Conservation (phyloP, 164 flowering plant species). For the Berberis thunbergii region DNA sequence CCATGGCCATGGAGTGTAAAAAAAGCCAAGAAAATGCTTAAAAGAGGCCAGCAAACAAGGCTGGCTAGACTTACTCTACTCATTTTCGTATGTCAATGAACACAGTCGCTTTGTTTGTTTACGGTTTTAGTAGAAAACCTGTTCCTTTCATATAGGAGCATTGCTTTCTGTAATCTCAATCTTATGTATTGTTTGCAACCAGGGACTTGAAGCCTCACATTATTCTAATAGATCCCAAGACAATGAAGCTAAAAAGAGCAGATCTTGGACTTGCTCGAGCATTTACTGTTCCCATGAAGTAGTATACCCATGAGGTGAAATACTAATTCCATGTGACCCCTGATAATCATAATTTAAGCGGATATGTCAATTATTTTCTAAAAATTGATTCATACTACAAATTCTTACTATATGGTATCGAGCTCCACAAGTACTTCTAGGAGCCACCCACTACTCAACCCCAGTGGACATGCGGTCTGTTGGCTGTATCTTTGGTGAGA, state of each 20-base stretch:
- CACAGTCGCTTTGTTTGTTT: background rate
- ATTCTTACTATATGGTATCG: slow-evolving; percentile 54
- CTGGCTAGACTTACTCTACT: too few species aligned
- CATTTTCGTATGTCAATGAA: background rate
- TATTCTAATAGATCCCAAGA: slow-evolving; percentile 80
- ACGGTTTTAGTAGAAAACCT: too few species aligned
- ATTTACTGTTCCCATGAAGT: slow-evolving; percentile 72
- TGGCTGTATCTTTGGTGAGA: slow-evolving; percentile 82
- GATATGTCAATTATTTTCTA: too few species aligned
- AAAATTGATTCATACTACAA: slow-evolving; percentile 19
- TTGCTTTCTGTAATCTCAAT: background rate
- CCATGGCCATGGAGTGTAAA: slow-evolving; percentile 86
- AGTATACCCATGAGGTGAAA: slow-evolving; percentile 88
- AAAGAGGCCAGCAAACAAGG: too few species aligned
- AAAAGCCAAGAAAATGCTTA: slow-evolving; percentile 30
- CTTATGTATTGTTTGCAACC: background rate
- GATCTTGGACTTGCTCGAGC: slow-evolving; percentile 91
- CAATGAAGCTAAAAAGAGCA: slow-evolving; percentile 76
- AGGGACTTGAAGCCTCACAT: slow-evolving; percentile 98
- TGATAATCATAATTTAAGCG: background rate
- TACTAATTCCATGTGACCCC: too few species aligned
- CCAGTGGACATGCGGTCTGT: slow-evolving; percentile 95
- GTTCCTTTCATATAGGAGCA: background rate
- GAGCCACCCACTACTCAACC: slow-evolving; percentile 36
- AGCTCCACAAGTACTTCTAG: slow-evolving; percentile 33